Percentiles rank a stretch among this genome's conserved stretches.
Evolutionary conservation across 352 stramenopile species (phyloP).

Genomic region (Phytophthora boehmeriae): DNA sequence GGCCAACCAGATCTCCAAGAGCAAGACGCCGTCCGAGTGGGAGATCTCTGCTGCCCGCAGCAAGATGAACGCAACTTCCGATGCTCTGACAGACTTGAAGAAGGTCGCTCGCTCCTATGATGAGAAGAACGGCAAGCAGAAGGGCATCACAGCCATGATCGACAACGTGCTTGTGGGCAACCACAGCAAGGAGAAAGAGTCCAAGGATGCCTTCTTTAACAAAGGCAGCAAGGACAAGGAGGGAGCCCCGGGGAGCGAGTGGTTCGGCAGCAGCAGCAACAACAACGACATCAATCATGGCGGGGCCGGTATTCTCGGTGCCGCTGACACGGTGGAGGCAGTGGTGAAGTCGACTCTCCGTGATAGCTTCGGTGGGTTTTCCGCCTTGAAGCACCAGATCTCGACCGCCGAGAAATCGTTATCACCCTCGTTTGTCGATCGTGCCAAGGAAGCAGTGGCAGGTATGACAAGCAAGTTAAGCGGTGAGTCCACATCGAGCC

Average conservation of each 20-base stretch:
- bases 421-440: constrained; percentile 22
- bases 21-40: constrained; percentile 23
- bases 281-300: neutral
- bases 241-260: constrained; percentile 5
- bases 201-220: neutral
- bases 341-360: constrained; percentile 30
- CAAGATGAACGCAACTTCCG: constrained; percentile 28
- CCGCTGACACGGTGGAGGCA: constrained; percentile 25
- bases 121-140: constrained; percentile 24
- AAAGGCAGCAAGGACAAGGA: neutral
- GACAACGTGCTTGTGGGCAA: constrained; percentile 14
- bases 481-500: constrained; percentile 13
- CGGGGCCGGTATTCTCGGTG: neutral
- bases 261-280: constrained; percentile 11
- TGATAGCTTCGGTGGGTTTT: constrained; percentile 31
- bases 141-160: constrained; percentile 18
- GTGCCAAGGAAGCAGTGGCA: constrained; percentile 25
- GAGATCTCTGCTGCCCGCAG: constrained; percentile 31
- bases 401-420: constrained; percentile 21
- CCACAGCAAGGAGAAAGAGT: constrained; percentile 4
- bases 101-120: constrained; percentile 33
- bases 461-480: constrained; percentile 22
- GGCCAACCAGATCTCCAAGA: constrained; percentile 29
- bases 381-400: constrained; percentile 33
- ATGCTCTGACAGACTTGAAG: constrained; percentile 40